These are phyloP conservation scores for Apiotrichum porosum DNA, from an alignment of 1,284 basidiomycete species.

Conservation along the genomic window DNA sequence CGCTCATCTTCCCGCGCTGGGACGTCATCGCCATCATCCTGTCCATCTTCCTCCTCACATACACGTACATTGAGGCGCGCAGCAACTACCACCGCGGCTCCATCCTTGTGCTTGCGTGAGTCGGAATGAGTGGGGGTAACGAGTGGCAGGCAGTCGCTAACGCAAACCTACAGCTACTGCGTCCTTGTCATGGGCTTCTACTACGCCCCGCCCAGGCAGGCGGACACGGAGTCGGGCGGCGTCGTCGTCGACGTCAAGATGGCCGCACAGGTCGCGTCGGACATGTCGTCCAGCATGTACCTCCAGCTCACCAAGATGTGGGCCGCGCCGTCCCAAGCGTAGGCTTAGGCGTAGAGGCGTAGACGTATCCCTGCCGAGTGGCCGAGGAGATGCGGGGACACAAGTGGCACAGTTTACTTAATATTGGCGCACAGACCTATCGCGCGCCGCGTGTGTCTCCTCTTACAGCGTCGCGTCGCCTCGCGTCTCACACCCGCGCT, in stretches of 20 bases:
- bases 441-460: too few relatives aligned
- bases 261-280: neutral
- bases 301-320: conserved; percentile 4
- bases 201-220: conserved; percentile 55
- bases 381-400: too few relatives aligned
- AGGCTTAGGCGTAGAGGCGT: too few relatives aligned
- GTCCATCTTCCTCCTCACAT: conserved; percentile 94
- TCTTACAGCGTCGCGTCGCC: too few relatives aligned
- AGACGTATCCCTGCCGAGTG: too few relatives aligned
- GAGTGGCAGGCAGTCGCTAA: too few relatives aligned
- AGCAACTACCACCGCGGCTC: conserved; percentile 95
- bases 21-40: conserved; percentile 93
- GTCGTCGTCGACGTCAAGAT: conserved; percentile 2
- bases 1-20: conserved; percentile 98
- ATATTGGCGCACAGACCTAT: too few relatives aligned
- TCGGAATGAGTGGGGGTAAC: neutral
- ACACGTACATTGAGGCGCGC: conserved; percentile 97
- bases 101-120: conserved; percentile 80
- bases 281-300: neutral
- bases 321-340: neutral
- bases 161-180: conserved; percentile 58
- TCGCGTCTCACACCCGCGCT: too few relatives aligned
- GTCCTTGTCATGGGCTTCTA: conserved; percentile 75
- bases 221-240: neutral
- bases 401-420: too few relatives aligned